A percentile compares a stretch with the other conserved stretches of the same genome.
Evolutionary conservation across 495 filamentous ascomycete genomes (phyloP).

Genomic region (Aspergillus cristatus): DNA sequence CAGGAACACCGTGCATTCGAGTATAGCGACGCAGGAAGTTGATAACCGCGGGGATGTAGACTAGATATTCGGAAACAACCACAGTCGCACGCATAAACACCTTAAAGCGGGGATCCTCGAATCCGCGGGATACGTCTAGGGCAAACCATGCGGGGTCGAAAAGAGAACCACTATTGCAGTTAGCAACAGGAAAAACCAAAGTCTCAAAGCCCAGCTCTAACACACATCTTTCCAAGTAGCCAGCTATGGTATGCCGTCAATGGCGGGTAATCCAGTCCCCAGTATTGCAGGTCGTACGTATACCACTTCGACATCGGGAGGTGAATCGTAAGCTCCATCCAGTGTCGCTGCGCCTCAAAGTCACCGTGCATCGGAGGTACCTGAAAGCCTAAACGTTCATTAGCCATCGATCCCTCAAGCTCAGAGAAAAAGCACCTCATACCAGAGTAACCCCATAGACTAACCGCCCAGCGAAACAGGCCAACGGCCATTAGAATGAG

Average conservation of each 20-base stretch:
- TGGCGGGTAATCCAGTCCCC: conserved; percentile 95
- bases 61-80: conserved; percentile 77
- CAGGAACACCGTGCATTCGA: conserved; percentile 57
- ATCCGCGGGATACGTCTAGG: conserved; percentile 72
- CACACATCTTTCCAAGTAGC: conserved; percentile 75
- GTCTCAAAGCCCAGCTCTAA: not conserved
- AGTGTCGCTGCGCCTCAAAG: conserved; percentile 94
- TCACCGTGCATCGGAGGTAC: conserved; percentile 90
- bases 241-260: conserved; percentile 97
- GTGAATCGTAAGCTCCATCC: conserved; percentile 93
- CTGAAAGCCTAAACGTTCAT: conserved; percentile 51
- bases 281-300: conserved; percentile 92
- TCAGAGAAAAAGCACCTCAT: conserved; percentile 7
- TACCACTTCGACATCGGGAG: conserved; percentile 93
- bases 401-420: conserved; percentile 4
- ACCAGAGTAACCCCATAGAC: conserved; percentile 94
- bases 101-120: conserved; percentile 71
- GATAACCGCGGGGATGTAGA: conserved; percentile 78
- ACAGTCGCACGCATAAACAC: conserved; percentile 93
- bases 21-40: conserved; percentile 74
- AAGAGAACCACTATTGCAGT: conserved; percentile 48
- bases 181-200: conserved; percentile 3
- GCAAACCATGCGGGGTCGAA: conserved; percentile 84
- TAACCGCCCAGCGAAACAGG: conserved; percentile 86
- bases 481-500: conserved; percentile 82